These are phyloP conservation scores for Eucalyptus cloeziana DNA, from an alignment of 345 rosid genomes.

Conservation along the genomic window DNA sequence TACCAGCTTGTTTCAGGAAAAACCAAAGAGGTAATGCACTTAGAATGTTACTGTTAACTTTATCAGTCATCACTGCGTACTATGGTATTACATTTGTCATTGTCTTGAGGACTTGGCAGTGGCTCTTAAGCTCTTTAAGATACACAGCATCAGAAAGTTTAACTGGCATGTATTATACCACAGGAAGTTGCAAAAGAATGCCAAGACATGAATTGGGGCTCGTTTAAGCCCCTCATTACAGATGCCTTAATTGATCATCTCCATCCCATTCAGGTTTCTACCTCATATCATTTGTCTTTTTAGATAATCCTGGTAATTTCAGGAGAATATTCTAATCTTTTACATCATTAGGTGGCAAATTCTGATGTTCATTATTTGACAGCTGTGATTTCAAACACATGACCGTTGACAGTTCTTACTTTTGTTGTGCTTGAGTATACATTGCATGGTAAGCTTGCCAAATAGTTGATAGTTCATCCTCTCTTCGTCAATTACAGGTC, in stretches of 20 bases:
- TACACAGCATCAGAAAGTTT: background rate
- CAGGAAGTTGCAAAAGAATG: conserved; percentile 82
- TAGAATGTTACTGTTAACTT: background rate
- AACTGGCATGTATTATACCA: background rate
- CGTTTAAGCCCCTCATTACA: conserved; percentile 53
- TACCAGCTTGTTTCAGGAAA: conserved; percentile 79
- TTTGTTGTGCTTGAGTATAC: background rate
- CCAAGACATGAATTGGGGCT: conserved; percentile 76
- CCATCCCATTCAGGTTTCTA: conserved; percentile 74
- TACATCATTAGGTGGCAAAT: background rate
- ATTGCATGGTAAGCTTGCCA: background rate
- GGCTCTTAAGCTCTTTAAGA: background rate
- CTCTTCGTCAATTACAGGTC: conserved; percentile 19
- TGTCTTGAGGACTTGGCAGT: background rate
- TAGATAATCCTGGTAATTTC: background rate
- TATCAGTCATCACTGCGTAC: background rate
- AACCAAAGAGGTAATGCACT: conserved; percentile 55
- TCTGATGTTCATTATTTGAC: background rate
- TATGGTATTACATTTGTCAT: background rate
- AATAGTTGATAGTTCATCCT: background rate
- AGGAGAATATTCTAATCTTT: background rate
- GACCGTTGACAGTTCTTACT: background rate
- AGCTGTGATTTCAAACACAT: background rate
- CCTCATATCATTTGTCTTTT: background rate
- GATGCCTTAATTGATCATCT: conserved; percentile 81